Base-by-base conservation (phyloP, 768 basidiomycete genomes). In the Suillus paluster region DNA sequence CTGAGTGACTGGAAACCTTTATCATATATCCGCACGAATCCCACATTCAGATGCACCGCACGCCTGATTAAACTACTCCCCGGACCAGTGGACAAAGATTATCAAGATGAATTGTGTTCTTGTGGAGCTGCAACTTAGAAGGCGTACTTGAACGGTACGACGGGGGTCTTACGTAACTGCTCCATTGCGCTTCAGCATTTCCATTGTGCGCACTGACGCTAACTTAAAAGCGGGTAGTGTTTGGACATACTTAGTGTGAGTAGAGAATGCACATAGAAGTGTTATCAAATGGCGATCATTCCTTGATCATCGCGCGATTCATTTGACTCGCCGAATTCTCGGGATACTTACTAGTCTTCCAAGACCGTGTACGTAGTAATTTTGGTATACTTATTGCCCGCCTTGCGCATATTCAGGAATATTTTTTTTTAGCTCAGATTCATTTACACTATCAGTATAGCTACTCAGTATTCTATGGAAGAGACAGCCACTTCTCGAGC, bases 401-500 rank as follows among this genome's bases (percentile, higher is more conserved):
- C 15, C 15, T 25, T 17, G 30, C 30, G 30, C n/a, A n/a, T n/a
- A n/a, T n/a, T n/a, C n/a, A n/a, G n/a, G n/a, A n/a, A n/a, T n/a
- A n/a, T n/a, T n/a, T n/a, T n/a, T n/a, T n/a, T n/a, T n/a, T n/a
- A n/a, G n/a, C n/a, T n/a, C n/a, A n/a, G n/a, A n/a, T n/a, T n/a
- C n/a, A n/a, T n/a, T n/a, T n/a, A n/a, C n/a, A n/a, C n/a, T n/a
- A n/a, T n/a, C n/a, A n/a, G n/a, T n/a, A n/a, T n/a, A n/a, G n/a
- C n/a, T n/a, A 30, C 30, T 30, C 30, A 30, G 6, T 30, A 30
- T 30, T 30, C 30, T 30, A 30, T 30, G 30, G 30, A 30, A 30
- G 30, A 30, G 30, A 3, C 30, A 30, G 30, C 75, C 73, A 81
- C n/a, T 64, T 60, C 15, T 61, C 68, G 14, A 80, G 59, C 62